Conservation (phyloP, 148 eudicot species). For the Heliosperma pusillum region DNA sequence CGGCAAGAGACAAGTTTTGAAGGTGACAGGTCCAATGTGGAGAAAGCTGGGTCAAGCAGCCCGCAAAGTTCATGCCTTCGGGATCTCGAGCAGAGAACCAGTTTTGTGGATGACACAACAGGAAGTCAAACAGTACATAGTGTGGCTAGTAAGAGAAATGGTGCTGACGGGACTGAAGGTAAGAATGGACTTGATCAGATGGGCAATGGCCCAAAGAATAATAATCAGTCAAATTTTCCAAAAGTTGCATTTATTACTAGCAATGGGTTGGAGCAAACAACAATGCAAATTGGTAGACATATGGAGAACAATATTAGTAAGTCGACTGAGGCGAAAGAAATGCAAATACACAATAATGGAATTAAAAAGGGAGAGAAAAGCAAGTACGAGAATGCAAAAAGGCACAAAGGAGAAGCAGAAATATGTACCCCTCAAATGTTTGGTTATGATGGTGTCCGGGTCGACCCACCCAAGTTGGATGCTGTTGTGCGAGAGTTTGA, state of each 20-base stretch:
- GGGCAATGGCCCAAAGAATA: slow-evolving; percentile 16
- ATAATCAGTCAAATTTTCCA: slow-evolving; percentile 15
- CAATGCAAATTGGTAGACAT: slow-evolving; percentile 22
- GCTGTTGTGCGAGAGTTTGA: slow-evolving; percentile 16
- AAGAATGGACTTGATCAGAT: slow-evolving; percentile 14
- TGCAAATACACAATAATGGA: background rate
- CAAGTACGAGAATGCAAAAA: slow-evolving; percentile 17
- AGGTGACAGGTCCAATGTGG: slow-evolving; percentile 25
- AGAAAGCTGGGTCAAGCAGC: slow-evolving; percentile 33
- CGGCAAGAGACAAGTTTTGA: slow-evolving; percentile 25
- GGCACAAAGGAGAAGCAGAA: slow-evolving; percentile 18
- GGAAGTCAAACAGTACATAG: slow-evolving; percentile 25
- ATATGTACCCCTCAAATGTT: slow-evolving; percentile 24
- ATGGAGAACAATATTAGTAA: slow-evolving; percentile 15
- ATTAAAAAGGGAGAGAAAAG: slow-evolving; percentile 15
- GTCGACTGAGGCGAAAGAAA: slow-evolving; percentile 20
- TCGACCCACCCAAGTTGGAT: slow-evolving; percentile 15
- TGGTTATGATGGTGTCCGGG: slow-evolving; percentile 24
- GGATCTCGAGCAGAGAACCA: slow-evolving; percentile 38
- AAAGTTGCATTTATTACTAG: slow-evolving; percentile 26
- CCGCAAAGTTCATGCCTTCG: slow-evolving; percentile 26
- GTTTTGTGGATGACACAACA: slow-evolving; percentile 34
- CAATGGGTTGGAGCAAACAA: slow-evolving; percentile 27
- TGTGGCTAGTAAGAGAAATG: slow-evolving; percentile 1
- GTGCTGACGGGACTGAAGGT: slow-evolving; percentile 2